Base-by-base conservation (phyloP, 306 rosid species). In the Acacia acuminata region DNA sequence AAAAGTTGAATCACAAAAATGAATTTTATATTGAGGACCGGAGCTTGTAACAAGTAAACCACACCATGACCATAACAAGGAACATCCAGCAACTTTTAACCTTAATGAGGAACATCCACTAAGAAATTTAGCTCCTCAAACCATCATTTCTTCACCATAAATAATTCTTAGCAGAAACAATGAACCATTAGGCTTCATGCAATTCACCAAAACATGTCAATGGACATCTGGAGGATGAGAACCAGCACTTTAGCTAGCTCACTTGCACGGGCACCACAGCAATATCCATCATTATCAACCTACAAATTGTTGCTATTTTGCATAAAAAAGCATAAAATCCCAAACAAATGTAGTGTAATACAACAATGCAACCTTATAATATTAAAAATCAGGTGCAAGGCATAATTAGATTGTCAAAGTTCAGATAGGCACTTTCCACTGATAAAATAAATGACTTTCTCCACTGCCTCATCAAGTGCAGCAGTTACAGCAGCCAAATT, bases 401-500 rank as follows among this genome's bases (percentile, higher is more conserved):
- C 8, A 60, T 47, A n/a, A 70, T 58, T 76, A 82, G 71, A 60
- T 34, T 25, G 76, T 92, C 90, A 96, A 71, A 96, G 94, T 66
- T 96, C 97, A 66, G 92, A 61, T 63, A 90, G 22, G 88, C 82
- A 40, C 90, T 92, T 94, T 71, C 97, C 97, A 43, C 79, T 92
- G 77, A 94, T 89, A 82, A 84, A 94, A 82, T 86, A 83, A 74
- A 96, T 72, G 24, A 96, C 94, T 77, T 81, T 80, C 72, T 88
- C 90, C 7, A 92, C 89, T 22, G 88, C 84, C 78, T 78, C 81
- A 58, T 94, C 98, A 85, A 96, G 94, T 79, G 97, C 94, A 40
- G 98, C 94, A 75, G 97, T 89, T 64, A 94, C 99, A 74, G 92
- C 84, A 14, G 91, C 91, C 90, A 96, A 86, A 89, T 92, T 96